A percentile compares a stretch with the other conserved stretches of the same genome.
These are phyloP conservation scores for Aspergillus incahuasiensis DNA, from an alignment of 495 filamentous ascomycete genomes.

Conservation along the genomic window DNA sequence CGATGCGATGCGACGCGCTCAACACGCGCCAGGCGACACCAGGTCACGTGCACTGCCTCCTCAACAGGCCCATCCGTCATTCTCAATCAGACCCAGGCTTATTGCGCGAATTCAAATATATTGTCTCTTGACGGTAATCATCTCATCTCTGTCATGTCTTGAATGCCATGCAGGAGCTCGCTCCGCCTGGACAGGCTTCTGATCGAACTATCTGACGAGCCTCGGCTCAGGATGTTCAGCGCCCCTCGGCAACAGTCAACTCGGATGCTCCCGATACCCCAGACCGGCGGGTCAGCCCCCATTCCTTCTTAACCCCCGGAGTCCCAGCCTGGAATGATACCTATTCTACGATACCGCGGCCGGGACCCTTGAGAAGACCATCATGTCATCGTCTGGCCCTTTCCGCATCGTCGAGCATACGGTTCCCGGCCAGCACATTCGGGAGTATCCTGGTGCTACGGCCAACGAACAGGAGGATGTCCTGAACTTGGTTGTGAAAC, in stretches of 20 bases:
- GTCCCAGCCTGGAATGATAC: background rate
- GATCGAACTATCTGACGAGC: background rate
- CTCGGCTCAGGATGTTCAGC: conserved; percentile 8
- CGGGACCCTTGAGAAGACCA: background rate
- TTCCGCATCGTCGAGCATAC: conserved; percentile 59
- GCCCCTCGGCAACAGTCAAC: conserved; percentile 13
- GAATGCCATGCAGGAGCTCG: conserved; percentile 1
- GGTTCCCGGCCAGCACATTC: conserved; percentile 62
- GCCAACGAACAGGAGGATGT: conserved; percentile 56
- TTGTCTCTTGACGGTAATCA: too few species aligned
- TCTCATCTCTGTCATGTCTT: background rate
- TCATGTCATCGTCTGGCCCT: conserved; percentile 26
- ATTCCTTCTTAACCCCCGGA: background rate
- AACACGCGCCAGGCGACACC: conserved; percentile 18
- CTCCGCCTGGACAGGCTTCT: too few species aligned
- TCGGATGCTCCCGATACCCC: conserved; percentile 13
- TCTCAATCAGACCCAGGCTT: background rate
- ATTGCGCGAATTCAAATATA: too few species aligned
- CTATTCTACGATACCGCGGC: background rate
- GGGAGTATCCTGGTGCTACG: conserved; percentile 65
- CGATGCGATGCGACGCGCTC: conserved; percentile 19
- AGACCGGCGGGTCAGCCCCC: conserved; percentile 7
- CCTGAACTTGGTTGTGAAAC: conserved; percentile 69
- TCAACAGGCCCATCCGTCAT: background rate
- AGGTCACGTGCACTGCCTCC: conserved; percentile 18